Conservation (phyloP, 2,329 filamentous ascomycete genomes). For the Monosporascus sp. region DNA sequence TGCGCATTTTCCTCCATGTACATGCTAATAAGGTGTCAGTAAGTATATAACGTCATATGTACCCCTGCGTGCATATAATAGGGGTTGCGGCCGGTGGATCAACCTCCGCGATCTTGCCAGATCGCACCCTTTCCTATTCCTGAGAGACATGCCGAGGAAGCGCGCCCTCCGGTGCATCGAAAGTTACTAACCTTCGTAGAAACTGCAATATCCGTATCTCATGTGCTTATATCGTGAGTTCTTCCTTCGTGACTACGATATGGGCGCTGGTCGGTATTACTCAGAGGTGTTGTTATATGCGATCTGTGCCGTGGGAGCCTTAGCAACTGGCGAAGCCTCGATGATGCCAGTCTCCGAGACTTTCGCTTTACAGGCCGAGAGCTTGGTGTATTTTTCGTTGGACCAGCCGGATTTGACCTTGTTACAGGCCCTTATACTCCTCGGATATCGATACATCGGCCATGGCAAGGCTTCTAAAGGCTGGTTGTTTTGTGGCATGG, state of each 20-base stretch:
- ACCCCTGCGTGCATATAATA: background rate
- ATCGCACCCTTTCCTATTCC: no score
- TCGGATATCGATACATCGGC: slow-evolving; percentile 43
- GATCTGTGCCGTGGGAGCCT: slow-evolving; percentile 42
- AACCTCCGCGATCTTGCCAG: background rate
- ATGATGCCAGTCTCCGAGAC: slow-evolving; percentile 33
- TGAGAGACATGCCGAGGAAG: no score
- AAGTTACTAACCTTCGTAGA: slow-evolving; percentile 3
- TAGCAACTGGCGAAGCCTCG: slow-evolving; percentile 34
- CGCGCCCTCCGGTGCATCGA: background rate
- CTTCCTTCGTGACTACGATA: slow-evolving; percentile 44
- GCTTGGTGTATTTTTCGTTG: slow-evolving; percentile 37
- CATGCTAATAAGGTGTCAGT: background rate
- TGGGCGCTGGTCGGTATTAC: slow-evolving; percentile 40
- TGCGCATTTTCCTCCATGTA: background rate
- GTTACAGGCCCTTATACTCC: slow-evolving; percentile 37
- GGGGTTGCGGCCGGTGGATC: background rate
- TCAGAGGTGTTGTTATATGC: slow-evolving; percentile 43
- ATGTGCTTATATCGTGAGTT: slow-evolving; percentile 47
- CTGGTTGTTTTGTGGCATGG: slow-evolving; percentile 48
- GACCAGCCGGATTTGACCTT: slow-evolving; percentile 42
- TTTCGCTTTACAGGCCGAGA: slow-evolving; percentile 39
- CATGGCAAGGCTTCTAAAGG: slow-evolving; percentile 42
- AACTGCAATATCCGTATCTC: slow-evolving; percentile 41
- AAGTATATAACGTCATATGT: background rate